Base-by-base conservation (phyloP, 2,329 filamentous ascomycete species). In the Coleophoma eucalyptorum region DNA sequence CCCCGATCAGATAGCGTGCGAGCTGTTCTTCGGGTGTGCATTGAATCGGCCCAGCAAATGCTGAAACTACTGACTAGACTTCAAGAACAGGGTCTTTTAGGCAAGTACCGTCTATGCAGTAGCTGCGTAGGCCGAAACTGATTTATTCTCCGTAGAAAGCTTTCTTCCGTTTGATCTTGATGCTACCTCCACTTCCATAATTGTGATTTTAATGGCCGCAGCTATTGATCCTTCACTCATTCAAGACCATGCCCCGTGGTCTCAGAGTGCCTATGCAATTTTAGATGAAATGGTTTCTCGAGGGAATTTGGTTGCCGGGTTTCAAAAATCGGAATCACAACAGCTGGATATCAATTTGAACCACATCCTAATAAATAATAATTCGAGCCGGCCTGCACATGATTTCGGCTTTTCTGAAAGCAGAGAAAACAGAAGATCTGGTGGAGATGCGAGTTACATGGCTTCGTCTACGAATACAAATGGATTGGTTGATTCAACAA, bases 121-220 rank as follows among this genome's bases (percentile, higher is more conserved):
- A 8, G 10, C 10, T 15, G 10, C 33, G n/a, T n/a, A 10, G 33
- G 15, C 10, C 15, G 10, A 10, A 35, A 35, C n/a, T n/a, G n/a
- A 35, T 55, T 57, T 40, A 47, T 16, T 0, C 4, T 4, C 10
- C 13, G 0, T 15, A 77, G 74, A 77, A 59, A 72, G 69, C 0
- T 78, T 78, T 51, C 67, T 78, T 0, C 72, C 74, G 0, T 76
- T 75, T 46, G 73, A 77, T 50, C 65, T 76, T 0, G 74, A 77
- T 38, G 64, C 72, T 0, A 59, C 73, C 0, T 76, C 73, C 12
- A 67, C 72, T 0, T 73, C 74, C 0, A 70, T 67, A 1, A 64
- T 74, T 16, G 66, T 71, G 10, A 62, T 76, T 0, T 56, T 75
- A 0, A 55, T 76, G 1, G 69, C 64, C 1, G 57, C 71, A 0